Conservation (phyloP, 257 asterid species). For the Plectranthus barbatus region DNA sequence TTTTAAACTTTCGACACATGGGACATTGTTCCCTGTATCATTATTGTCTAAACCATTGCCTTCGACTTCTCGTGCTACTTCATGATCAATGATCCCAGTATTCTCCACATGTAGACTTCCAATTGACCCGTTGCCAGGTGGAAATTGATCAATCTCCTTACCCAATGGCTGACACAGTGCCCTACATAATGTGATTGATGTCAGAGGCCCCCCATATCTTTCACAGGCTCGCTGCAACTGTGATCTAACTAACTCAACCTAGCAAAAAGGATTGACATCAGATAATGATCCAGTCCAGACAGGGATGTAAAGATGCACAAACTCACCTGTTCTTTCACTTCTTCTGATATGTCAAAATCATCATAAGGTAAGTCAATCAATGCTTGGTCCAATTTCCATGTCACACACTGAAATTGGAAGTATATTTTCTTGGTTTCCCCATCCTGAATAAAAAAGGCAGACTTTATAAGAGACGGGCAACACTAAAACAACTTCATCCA, state of each 20-base stretch:
- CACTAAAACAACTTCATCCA: background rate
- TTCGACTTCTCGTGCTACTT: slow-evolving; percentile 26
- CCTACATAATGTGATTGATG: slow-evolving; percentile 43
- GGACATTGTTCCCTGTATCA: slow-evolving; percentile 21
- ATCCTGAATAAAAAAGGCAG: slow-evolving; percentile 38
- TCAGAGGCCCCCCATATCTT: slow-evolving; percentile 69
- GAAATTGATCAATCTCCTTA: slow-evolving; percentile 53
- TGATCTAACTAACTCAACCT: slow-evolving; percentile 57
- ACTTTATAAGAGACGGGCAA: slow-evolving; percentile 17
- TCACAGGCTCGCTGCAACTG: slow-evolving; percentile 86
- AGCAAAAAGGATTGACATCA: slow-evolving; percentile 23
- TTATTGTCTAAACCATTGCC: slow-evolving; percentile 23
- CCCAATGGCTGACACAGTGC: slow-evolving; percentile 63
- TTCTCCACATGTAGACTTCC: slow-evolving; percentile 44
- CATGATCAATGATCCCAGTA: slow-evolving; percentile 53
- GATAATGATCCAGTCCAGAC: background rate
- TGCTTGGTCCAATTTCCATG: slow-evolving; percentile 81
- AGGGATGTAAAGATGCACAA: slow-evolving; percentile 7
- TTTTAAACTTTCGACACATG: slow-evolving; percentile 20
- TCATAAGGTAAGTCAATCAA: slow-evolving; percentile 51
- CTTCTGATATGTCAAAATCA: slow-evolving; percentile 84
- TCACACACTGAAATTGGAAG: slow-evolving; percentile 81
- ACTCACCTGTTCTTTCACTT: slow-evolving; percentile 87
- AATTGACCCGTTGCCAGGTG: slow-evolving; percentile 26
- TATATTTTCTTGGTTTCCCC: slow-evolving; percentile 46